Evolutionary conservation across 2,329 filamentous ascomycete genomes (phyloP), one percentile per base, ranked within the genome.

Genomic region (Zarea fungicola): DNA sequence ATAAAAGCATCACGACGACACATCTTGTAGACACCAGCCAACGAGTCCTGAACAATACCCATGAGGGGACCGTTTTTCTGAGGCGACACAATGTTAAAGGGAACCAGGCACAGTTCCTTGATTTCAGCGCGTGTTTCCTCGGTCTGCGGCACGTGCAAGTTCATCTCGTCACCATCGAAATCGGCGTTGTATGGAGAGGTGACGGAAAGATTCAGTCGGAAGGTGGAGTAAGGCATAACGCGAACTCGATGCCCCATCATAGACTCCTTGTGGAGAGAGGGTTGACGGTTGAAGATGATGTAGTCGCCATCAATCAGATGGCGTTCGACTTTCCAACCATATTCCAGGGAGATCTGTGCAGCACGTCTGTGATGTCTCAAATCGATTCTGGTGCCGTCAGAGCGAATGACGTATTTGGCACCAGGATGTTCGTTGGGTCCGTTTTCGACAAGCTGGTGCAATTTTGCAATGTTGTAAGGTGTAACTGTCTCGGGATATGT

Each of bases 81-180:
- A 5, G 93, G 93, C 2, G 95, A 99, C 9, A 99, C 95, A 61
- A 99, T 97, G 68, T 99, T 96, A 59, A 93, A 80, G 1, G 93
- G 93, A n/a, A 99, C 93, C 79, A 97, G 86, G 67, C 92, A 97
- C 13, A 99, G 80, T 65, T 97, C 86, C 67, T 84, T 89, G 58
- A 99, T 83, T 68, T 99, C 93, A 39, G 95, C 90, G 52, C 93
- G 87, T 28, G 95, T 95, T 69, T 99, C 95, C 64, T 99, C 91
- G 31, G 88, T 93, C 64, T 99, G 93, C 4, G 93, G 95, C 45
- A 99, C 95, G 79, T 99, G 93, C 72, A 99, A 82, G 65, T 99
- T 99, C 93, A 99, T 99, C 71, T 99, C 93, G 67, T 99, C 93
- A 72, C 93, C 93, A 64, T 99, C 93, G 72, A 99, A 99, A 87